These are phyloP conservation scores for Penicillium sp. DNA, from an alignment of 2,329 filamentous ascomycete species.

Conservation along the genomic window DNA sequence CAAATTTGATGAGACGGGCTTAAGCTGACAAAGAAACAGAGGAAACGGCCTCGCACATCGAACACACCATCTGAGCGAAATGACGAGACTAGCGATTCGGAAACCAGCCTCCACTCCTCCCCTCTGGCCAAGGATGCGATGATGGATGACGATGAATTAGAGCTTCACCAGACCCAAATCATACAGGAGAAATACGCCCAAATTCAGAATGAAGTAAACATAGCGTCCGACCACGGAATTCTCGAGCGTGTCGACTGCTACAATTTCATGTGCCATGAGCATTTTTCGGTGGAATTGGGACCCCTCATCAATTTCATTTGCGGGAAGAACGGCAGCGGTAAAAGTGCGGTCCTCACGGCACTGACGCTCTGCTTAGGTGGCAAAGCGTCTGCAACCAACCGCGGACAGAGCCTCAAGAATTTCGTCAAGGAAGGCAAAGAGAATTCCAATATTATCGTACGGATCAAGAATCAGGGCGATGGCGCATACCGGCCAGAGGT, in stretches of 20 bases:
- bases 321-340: conserved; percentile 95
- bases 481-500: conserved; percentile 79
- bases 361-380: conserved; percentile 92
- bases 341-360: conserved; percentile 91
- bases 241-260: conserved; percentile 82
- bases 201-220: conserved; percentile 62
- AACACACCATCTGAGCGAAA: conserved; percentile 23
- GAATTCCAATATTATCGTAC: conserved; percentile 69
- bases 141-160: conserved; percentile 43
- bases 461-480: conserved; percentile 85
- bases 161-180: conserved; percentile 65
- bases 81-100: conserved; percentile 13
- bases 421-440: conserved; percentile 90
- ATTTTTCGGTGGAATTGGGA: conserved; percentile 79
- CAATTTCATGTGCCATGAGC: conserved; percentile 96
- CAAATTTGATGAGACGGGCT: too few species aligned
- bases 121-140: conserved; percentile 21
- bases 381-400: conserved; percentile 89
- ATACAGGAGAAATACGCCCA: conserved; percentile 53
- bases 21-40: conserved; percentile 25
- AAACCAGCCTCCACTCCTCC: conserved; percentile 5
- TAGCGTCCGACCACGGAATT: conserved; percentile 78
- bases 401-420: conserved; percentile 82
- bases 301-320: conserved; percentile 98
- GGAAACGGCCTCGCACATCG: conserved; percentile 45